Conservation (phyloP, 148 eudicot genomes). For the Suaeda aralocaspica region DNA sequence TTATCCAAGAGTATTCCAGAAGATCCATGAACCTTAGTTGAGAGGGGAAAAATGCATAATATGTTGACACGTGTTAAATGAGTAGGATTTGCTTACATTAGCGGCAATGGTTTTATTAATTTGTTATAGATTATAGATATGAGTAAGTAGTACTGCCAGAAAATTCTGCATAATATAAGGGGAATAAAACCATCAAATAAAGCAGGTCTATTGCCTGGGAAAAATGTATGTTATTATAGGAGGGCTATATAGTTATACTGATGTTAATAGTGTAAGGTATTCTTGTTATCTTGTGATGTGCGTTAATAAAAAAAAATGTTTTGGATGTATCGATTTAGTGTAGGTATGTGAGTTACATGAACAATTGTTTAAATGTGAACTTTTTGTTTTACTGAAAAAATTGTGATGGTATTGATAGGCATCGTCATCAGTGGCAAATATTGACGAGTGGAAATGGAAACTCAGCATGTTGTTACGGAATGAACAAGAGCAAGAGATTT, state of each 20-base stretch:
- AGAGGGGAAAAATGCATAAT: too few species aligned
- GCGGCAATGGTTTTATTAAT: too few species aligned
- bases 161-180: not conserved
- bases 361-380: not conserved
- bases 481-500: conserved; percentile 82
- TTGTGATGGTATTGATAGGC: conserved; percentile 44
- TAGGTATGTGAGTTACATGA: not conserved
- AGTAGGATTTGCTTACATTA: too few species aligned
- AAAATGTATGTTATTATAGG: not conserved
- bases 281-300: not conserved
- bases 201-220: not conserved
- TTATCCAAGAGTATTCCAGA: too few species aligned
- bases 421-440: conserved; percentile 89
- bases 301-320: not conserved
- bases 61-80: too few species aligned
- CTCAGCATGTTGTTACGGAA: conserved; percentile 74
- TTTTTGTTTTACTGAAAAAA: not conserved
- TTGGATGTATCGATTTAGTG: not conserved
- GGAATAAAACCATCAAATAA: not conserved
- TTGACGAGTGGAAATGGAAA: conserved; percentile 99
- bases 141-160: not conserved
- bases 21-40: too few species aligned
- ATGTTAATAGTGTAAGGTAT: not conserved
- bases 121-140: not conserved
- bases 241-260: not conserved